Conservation (phyloP, 2,329 filamentous ascomycete genomes). For the Verticillium alfalfae region DNA sequence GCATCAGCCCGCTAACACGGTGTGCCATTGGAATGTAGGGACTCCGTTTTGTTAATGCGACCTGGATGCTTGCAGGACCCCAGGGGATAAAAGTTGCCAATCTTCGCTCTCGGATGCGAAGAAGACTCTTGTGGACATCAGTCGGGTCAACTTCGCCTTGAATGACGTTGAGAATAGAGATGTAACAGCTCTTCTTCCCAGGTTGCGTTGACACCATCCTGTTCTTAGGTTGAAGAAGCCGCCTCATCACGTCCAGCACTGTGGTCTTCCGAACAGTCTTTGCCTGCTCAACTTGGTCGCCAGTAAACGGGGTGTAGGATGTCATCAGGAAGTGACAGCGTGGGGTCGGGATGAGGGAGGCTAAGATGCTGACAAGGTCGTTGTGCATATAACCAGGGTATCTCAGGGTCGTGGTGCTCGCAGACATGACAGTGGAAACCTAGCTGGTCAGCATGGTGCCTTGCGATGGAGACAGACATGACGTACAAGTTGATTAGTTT, state of each 20-base stretch:
- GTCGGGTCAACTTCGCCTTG: slow-evolving; percentile 98
- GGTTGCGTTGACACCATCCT: slow-evolving; percentile 97
- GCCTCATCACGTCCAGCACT: slow-evolving; percentile 94
- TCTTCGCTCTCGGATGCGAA: slow-evolving; percentile 89
- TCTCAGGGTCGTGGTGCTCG: slow-evolving; percentile 89
- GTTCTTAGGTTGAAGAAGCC: slow-evolving; percentile 94
- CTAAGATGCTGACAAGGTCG: slow-evolving; percentile 93
- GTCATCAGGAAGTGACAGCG: slow-evolving; percentile 98
- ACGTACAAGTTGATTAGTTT: slow-evolving; percentile 87
- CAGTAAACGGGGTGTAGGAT: slow-evolving; percentile 95
- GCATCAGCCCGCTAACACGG: slow-evolving; percentile 91
- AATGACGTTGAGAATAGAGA: slow-evolving; percentile 97
- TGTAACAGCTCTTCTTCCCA: slow-evolving; percentile 97
- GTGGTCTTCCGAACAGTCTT: slow-evolving; percentile 98
- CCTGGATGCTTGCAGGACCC: slow-evolving; percentile 96
- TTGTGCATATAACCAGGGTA: slow-evolving; percentile 99
- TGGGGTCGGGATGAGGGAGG: slow-evolving; percentile 91
- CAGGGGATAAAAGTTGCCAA: slow-evolving; percentile 97
- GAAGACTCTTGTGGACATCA: slow-evolving; percentile 95
- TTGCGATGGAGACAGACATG: not conserved
- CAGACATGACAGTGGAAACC: slow-evolving; percentile 97
- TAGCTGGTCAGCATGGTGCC: slow-evolving; percentile 20
- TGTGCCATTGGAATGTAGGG: slow-evolving; percentile 94
- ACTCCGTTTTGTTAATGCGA: slow-evolving; percentile 91
- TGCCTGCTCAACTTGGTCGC: slow-evolving; percentile 91